Conservation (phyloP, 805 yeast genomes). For the Ogataea zsoltii region DNA sequence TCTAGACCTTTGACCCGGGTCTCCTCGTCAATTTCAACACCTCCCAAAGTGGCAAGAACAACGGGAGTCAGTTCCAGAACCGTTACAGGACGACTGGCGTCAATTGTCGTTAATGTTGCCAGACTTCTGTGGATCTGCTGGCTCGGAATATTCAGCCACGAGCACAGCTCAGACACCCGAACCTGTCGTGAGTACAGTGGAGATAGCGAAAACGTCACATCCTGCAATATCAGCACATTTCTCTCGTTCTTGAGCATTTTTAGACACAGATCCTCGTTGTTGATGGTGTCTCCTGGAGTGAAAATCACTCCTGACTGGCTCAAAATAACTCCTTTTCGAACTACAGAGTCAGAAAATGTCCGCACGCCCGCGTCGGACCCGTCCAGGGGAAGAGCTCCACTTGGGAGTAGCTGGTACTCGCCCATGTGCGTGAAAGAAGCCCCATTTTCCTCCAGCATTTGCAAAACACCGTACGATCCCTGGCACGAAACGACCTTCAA, state of each 20-base stretch:
- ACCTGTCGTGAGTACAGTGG: not conserved
- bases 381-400: constrained; percentile 55
- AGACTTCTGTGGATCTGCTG: not conserved
- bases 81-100: not conserved
- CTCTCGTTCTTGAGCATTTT: constrained; percentile 8
- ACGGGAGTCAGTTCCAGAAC: constrained; percentile 17
- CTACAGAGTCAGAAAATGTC: constrained; percentile 8
- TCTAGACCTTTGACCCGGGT: constrained; percentile 31
- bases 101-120: not conserved
- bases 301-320: constrained; percentile 13
- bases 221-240: constrained; percentile 13
- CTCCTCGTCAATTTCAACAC: constrained; percentile 50
- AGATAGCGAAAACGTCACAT: not conserved
- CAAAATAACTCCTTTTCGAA: constrained; percentile 10
- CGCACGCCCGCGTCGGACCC: not conserved
- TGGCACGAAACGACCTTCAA: constrained; percentile 54
- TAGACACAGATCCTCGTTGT: constrained; percentile 11
- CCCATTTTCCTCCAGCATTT: constrained; percentile 47
- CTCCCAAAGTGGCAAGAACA: constrained; percentile 47
- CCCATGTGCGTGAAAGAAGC: constrained; percentile 58
- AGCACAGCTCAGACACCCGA: not conserved
- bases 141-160: not conserved
- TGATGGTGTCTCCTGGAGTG: constrained; percentile 3
- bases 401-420: constrained; percentile 63
- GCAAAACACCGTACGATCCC: constrained; percentile 57